Evolutionary conservation across 78 protist genomes (phyloP).

Genomic region (Cavenderia fasciculata): DNA sequence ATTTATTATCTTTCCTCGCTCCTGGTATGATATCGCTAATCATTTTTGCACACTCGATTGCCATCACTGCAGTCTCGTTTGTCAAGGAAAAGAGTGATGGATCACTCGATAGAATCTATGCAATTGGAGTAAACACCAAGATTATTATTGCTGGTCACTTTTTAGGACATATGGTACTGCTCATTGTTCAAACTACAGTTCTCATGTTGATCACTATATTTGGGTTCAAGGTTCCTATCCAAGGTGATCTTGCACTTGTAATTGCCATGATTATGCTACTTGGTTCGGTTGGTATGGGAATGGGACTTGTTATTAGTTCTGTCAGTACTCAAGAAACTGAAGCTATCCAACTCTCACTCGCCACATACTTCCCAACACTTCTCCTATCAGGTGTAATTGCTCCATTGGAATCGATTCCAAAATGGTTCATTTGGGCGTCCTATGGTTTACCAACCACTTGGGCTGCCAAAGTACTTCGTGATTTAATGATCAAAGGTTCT

Average conservation of each 20-base stretch:
- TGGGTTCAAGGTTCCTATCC: slow-evolving; percentile 30
- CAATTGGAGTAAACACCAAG: slow-evolving; percentile 23
- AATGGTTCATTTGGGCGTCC: slow-evolving; percentile 11
- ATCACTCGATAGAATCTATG: slow-evolving; percentile 53
- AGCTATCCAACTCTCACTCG: slow-evolving; percentile 68
- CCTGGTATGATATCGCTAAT: slow-evolving; percentile 69
- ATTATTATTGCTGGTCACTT: slow-evolving; percentile 25
- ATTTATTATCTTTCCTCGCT: slow-evolving; percentile 65
- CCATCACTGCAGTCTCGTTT: slow-evolving; percentile 38
- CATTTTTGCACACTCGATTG: slow-evolving; percentile 28
- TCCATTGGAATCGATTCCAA: slow-evolving; percentile 62
- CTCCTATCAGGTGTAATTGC: slow-evolving; percentile 64
- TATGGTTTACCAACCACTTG: slow-evolving; percentile 66
- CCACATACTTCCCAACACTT: slow-evolving; percentile 64
- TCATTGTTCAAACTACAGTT: slow-evolving; percentile 35
- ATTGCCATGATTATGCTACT: slow-evolving; percentile 9
- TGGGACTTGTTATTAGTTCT: slow-evolving; percentile 31
- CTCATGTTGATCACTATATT: slow-evolving; percentile 18
- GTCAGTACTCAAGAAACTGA: slow-evolving; percentile 41
- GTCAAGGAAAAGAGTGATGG: slow-evolving; percentile 60
- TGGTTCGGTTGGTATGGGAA: slow-evolving; percentile 36
- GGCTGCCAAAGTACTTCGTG: slow-evolving; percentile 51
- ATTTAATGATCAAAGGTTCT: slow-evolving; percentile 59
- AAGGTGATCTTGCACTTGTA: slow-evolving; percentile 46
- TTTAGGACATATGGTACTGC: slow-evolving; percentile 16